Evolutionary conservation across 306 rosid genomes (phyloP).

Genomic region (Casuarina cunninghamiana): DNA sequence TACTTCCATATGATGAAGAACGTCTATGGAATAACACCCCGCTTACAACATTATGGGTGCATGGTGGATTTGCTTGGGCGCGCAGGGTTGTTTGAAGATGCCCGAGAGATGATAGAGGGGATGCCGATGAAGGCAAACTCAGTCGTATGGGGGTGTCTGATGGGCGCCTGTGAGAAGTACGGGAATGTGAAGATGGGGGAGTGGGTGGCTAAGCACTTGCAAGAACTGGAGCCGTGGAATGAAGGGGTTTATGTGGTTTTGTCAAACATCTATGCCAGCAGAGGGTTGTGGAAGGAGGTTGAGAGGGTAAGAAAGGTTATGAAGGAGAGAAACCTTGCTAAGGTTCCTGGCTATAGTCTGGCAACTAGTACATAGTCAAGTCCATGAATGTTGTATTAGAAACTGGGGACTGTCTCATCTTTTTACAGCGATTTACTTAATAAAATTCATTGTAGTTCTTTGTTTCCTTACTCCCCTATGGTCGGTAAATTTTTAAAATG

Average conservation of each 20-base stretch:
- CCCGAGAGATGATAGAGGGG: conserved; percentile 63
- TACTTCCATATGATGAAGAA: conserved; percentile 68
- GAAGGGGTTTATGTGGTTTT: conserved; percentile 73
- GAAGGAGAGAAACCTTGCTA: conserved; percentile 52
- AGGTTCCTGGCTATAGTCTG: conserved; percentile 73
- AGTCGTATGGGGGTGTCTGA: conserved; percentile 71
- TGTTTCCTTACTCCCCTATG: too few relatives aligned
- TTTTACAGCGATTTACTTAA: background rate
- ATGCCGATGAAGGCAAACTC: conserved; percentile 80
- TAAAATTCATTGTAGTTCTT: too few relatives aligned
- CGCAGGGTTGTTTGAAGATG: conserved; percentile 70
- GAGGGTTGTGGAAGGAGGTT: conserved; percentile 70
- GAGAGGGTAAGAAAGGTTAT: conserved; percentile 57
- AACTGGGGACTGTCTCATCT: background rate
- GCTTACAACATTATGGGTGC: conserved; percentile 74
- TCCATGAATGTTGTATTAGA: background rate
- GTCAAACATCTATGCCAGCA: conserved; percentile 67
- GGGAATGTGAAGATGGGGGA: conserved; percentile 76
- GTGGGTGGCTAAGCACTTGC: conserved; percentile 75
- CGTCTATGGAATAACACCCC: conserved; percentile 53
- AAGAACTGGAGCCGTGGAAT: conserved; percentile 70
- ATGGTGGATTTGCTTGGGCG: conserved; percentile 76
- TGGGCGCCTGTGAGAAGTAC: conserved; percentile 82
- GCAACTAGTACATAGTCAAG: conserved; percentile 47
- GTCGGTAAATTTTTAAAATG: too few relatives aligned